phyloP scores from a whole-genome alignment of 75 land plant genomes.

The Pseudotsuga menziesii region DNA sequence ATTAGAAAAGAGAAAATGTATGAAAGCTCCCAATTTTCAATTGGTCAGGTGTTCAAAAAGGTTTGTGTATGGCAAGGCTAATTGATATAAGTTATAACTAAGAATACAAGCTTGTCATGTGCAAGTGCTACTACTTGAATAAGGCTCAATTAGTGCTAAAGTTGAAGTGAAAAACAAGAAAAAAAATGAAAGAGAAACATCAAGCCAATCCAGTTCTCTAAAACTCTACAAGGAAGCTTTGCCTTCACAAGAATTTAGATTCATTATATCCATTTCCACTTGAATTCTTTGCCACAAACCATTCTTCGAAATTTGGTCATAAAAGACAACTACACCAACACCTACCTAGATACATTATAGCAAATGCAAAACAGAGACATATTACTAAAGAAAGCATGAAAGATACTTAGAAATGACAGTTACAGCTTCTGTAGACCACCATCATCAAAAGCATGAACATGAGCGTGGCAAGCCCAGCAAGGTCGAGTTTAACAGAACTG shows the following conservation, averaged over 20 bases:
- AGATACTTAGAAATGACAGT: neutral
- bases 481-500: slow-evolving; percentile 85
- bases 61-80: neutral
- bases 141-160: neutral
- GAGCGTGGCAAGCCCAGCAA: slow-evolving; percentile 93
- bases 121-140: neutral
- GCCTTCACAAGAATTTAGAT: too few relatives aligned
- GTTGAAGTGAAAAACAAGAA: neutral
- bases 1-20: neutral
- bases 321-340: neutral
- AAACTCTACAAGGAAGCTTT: neutral
- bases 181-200: neutral
- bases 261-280: too few relatives aligned
- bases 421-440: slow-evolving; percentile 49
- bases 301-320: too few relatives aligned
- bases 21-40: neutral
- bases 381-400: neutral
- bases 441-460: slow-evolving; percentile 79
- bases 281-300: too few relatives aligned
- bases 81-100: neutral
- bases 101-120: neutral
- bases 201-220: neutral
- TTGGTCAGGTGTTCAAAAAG: neutral
- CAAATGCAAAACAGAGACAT: neutral
- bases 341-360: neutral